phyloP scores from a whole-genome alignment of 148 eudicot species.

The Pharnaceum exiguum region DNA sequence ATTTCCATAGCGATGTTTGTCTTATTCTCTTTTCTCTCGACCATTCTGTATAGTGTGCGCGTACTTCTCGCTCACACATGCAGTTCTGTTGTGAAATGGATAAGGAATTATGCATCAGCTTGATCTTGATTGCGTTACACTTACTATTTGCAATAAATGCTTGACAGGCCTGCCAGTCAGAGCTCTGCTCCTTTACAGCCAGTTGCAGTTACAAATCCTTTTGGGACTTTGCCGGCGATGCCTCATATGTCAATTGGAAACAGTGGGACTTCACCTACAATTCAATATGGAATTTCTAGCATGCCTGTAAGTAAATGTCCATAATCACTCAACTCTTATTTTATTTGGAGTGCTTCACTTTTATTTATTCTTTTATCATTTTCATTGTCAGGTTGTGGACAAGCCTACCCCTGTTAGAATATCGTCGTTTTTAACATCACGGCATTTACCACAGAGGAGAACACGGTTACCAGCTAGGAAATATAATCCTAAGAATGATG shows the following conservation, averaged over 20 bases:
- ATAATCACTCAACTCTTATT: not conserved
- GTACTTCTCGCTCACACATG: too few relatives aligned
- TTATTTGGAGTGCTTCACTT: not conserved
- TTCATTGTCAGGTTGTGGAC: conserved; percentile 67
- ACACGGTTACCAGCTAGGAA: conserved; percentile 87
- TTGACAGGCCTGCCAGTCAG: conserved; percentile 55
- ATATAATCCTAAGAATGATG: conserved; percentile 76
- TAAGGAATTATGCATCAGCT: too few relatives aligned
- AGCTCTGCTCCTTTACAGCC: conserved; percentile 49
- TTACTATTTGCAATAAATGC: conserved; percentile 9
- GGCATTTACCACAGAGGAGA: conserved; percentile 90
- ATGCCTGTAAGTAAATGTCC: conserved; percentile 61
- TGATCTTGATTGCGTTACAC: not conserved
- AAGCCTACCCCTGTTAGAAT: conserved; percentile 81
- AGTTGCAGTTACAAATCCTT: conserved; percentile 68
- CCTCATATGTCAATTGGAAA: conserved; percentile 92
- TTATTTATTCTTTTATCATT: conserved; percentile 4
- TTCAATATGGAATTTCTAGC: conserved; percentile 94
- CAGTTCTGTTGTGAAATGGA: too few relatives aligned
- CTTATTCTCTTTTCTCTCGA: too few relatives aligned
- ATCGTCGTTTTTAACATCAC: conserved; percentile 82
- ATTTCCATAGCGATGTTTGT: too few relatives aligned
- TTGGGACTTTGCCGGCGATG: conserved; percentile 90
- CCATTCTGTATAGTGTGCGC: too few relatives aligned
- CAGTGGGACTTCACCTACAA: conserved; percentile 70